Base-by-base conservation (phyloP, 768 basidiomycete genomes). In the Hemileccinum impolitum region DNA sequence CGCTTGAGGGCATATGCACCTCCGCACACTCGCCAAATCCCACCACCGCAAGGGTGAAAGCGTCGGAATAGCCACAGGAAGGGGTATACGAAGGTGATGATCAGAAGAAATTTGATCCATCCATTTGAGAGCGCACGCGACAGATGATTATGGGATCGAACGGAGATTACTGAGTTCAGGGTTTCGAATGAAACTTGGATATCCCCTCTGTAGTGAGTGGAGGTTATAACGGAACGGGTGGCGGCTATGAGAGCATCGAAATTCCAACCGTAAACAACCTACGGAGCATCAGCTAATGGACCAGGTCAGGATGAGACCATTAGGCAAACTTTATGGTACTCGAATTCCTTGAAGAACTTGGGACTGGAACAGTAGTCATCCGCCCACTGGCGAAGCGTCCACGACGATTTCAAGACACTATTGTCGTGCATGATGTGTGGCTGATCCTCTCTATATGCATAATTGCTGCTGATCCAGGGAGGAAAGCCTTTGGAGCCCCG, bases 21-120 rank as follows among this genome's bases (percentile, higher is more conserved):
- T 17, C 89, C 89, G 45, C 83, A 84, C 7, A 90, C 82, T 55
- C 77, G 72, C 90, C 90, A 92, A 11, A 71, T 68, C 0, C 86
- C 90, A 6, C 90, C 90, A 9, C 88, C 87, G 0, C 68, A 71
- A 6, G 72, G 60, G 56, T 84, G 75, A 66, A 87, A 85, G 4
- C 82, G 79, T 62, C 82, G 81, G 67, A 80, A 90, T 4, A 92
- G 66, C 89, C 88, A 92, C 53, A 92, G 75, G 64, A 90, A 82
- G 0, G 89, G 90, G 60, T 81, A 92, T 50, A 93, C 74, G 50
- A 90, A 65, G 12, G 83, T 73, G 48, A 91, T 70, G 58, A 84
- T 81, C 18, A 83, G 74, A 12, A 92, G 61, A 56, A 87, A 74
- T 55, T 81, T 83, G 59, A 91, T 66, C 81, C 85, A 90, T 52